Base-by-base conservation (phyloP, 2,329 filamentous ascomycete species). In the Cryphonectria parasitica region DNA sequence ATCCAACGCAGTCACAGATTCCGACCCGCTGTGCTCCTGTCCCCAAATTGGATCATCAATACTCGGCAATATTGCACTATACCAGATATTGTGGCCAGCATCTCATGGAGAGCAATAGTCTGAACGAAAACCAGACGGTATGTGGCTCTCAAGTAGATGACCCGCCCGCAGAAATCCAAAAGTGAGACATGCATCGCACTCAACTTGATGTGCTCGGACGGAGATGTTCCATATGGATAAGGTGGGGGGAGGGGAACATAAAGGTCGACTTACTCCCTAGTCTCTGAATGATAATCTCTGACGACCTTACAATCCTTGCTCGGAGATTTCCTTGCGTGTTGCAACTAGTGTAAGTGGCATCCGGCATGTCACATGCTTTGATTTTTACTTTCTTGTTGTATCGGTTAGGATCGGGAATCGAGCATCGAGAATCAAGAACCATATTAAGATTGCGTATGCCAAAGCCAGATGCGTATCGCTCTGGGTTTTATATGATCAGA, bases 401-500 rank as follows among this genome's bases (percentile, higher is more conserved):
- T 34, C 34, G 45, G 17, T 39, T 34, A 56, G 25, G 64, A 11
- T 28, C 64, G 45, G 34, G 25, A 60, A 28, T 61, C 15, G 34
- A 31, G 17, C 58, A 61, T 61, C 58, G 22, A 25, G 34, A 15
- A 61, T 13, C 31, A 61, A 25, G 19, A 39, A 11, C 34, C 58
- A 36, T 11, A 60, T 28, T 66, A 36, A 5, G n/a, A 54, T 54
- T 13, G 1, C 28, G 58, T 28, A 19, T 17, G 31, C 43, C 56
- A 22, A 11, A 11, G 8, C 49, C 31, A 28, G 49, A 25, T 60
- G 34, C 34, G 54, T 66, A n/a, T 52, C 45, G 64, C 25, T 25
- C 28, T 58, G 45, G 28, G 49, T 41, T 66, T 58, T 66, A 66
- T 66, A 66, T 66, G 36, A 60, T n/a, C 13, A 39, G 17, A 19